Conservation (phyloP, 2,329 filamentous ascomycete species). For the Ascochyta fabae region DNA sequence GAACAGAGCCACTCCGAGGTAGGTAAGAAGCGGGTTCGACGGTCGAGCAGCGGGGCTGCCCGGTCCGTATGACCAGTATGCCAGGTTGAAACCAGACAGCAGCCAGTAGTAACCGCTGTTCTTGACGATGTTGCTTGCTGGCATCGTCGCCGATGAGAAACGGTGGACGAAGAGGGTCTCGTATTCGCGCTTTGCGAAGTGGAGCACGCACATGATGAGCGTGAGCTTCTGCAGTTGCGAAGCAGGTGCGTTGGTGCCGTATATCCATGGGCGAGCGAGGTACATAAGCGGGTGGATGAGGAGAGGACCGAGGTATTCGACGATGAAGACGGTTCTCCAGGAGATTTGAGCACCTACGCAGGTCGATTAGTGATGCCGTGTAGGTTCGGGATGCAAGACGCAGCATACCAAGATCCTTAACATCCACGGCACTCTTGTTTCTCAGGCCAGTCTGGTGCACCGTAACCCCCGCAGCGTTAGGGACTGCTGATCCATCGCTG, state of each 20-base stretch:
- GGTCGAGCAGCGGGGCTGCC: slow-evolving; percentile 67
- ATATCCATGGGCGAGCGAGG: slow-evolving; percentile 74
- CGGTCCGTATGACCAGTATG: slow-evolving; percentile 84
- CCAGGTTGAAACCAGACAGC: slow-evolving; percentile 78
- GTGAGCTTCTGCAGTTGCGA: slow-evolving; percentile 75
- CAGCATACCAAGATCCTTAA: slow-evolving; percentile 85
- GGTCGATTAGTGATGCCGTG: slow-evolving; percentile 9
- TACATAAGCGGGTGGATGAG: slow-evolving; percentile 81
- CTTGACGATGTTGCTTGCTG: slow-evolving; percentile 86
- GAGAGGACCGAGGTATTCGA: slow-evolving; percentile 93
- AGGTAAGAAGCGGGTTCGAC: slow-evolving; percentile 55
- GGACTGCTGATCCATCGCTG: slow-evolving; percentile 64
- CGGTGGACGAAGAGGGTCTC: slow-evolving; percentile 95
- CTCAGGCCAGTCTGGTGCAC: slow-evolving; percentile 63
- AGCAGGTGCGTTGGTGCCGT: slow-evolving; percentile 61
- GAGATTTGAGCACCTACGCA: slow-evolving; percentile 79
- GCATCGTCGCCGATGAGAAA: slow-evolving; percentile 96
- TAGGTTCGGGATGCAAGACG: not conserved
- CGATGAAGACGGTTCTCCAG: slow-evolving; percentile 92
- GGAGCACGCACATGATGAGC: slow-evolving; percentile 74
- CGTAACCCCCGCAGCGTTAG: slow-evolving; percentile 60
- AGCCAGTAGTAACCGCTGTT: slow-evolving; percentile 96
- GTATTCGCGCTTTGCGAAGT: slow-evolving; percentile 94
- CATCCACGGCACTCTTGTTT: slow-evolving; percentile 70
- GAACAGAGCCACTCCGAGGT: slow-evolving; percentile 74